Conservation (phyloP, 73 alveolate genomes). For the Tetrahymena malaccensis region DNA sequence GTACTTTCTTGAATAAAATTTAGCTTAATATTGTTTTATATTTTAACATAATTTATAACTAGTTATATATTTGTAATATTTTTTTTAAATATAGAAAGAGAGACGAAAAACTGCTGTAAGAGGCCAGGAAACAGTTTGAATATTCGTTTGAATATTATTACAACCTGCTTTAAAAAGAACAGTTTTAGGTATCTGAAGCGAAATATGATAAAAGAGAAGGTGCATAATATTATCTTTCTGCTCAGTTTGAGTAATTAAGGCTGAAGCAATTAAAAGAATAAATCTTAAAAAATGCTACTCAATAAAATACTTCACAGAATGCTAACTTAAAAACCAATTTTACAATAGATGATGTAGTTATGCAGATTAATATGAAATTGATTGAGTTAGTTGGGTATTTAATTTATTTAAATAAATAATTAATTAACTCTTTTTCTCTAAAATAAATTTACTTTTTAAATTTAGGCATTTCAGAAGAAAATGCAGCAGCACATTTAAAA, state of each 20-base stretch:
- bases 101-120: neutral
- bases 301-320: neutral
- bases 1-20: too few relatives aligned
- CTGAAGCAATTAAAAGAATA: neutral
- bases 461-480: neutral
- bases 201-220: neutral
- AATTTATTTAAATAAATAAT: neutral
- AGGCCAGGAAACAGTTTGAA: neutral
- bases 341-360: neutral
- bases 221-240: neutral
- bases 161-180: neutral
- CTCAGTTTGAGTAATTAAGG: neutral
- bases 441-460: neutral
- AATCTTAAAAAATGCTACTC: neutral
- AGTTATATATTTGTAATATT: too few relatives aligned
- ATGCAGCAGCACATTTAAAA: neutral
- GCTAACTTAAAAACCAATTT: neutral
- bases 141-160: neutral
- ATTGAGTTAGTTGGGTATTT: neutral
- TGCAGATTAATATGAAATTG: neutral
- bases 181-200: neutral
- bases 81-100: neutral
- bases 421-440: neutral
- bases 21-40: too few relatives aligned
- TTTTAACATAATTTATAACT: too few relatives aligned